Evolutionary conservation across 306 rosid species (phyloP), one percentile per base, ranked within the genome.

Genomic region (Cicer bijugum): DNA sequence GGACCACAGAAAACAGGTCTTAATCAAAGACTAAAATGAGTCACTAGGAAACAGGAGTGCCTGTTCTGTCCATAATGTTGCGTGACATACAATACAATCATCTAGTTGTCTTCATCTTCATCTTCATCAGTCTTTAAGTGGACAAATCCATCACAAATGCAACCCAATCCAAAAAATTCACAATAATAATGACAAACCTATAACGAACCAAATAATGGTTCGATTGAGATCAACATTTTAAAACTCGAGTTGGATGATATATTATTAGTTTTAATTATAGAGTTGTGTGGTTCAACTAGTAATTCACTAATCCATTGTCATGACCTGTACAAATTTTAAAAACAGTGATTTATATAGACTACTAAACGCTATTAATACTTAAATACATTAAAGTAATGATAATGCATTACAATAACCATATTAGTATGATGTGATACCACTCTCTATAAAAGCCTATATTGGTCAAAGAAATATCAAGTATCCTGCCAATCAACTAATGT

Each of bases 1-100:
- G 78, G 75, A 43, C 80, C 84, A 81, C 67, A 67, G 17, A 63
- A 57, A 77, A 69, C 9, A 60, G 23, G 83, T 82, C 84, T 11
- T 69, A 56, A 58, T 88, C 89, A 80, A 16, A 57, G 74, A 53
- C 74, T 78, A 68, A 75, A 83, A 72, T 19, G 61, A 74, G 70
- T 69, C 80, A 82, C 85, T 76, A 46, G 47, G 44, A 78, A 76
- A 28, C 69, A 23, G 23, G 58, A 73, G 77, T 80, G 56, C 69
- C 71, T 42, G 56, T 60, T 72, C 59, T 60, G 58, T 61, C 46
- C 45, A 44, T 61, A 35, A 61, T 75, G 12, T 69, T 69, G 74
- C 81, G 42, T 72, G 81, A 67, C 47, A 65, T 19, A 28, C 71
- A 75, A 65, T 19, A 28, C 71, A 75, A 68, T 75, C 77, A 75